These are phyloP conservation scores for Ceratocystis smalleyi DNA, from an alignment of 2,329 filamentous ascomycete species.

Conservation along the genomic window DNA sequence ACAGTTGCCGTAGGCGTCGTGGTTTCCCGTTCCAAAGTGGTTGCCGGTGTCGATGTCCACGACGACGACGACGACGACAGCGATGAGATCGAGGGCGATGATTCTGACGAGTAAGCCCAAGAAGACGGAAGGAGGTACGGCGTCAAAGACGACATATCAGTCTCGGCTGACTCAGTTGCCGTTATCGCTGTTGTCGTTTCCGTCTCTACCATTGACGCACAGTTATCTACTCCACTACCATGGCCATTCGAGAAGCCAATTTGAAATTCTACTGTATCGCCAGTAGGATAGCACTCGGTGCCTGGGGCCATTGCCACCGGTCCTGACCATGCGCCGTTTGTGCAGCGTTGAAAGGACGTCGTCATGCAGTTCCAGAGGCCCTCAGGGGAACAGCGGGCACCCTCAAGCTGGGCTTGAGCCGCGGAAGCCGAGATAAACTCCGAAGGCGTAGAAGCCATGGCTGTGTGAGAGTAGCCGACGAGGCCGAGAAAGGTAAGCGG, in stretches of 20 bases:
- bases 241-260: conserved; percentile 19
- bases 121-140: not conserved
- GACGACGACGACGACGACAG: not conserved
- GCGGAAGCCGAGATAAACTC: not conserved
- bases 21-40: not conserved
- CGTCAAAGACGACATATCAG: not conserved
- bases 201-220: not conserved
- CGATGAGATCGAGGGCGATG: not conserved
- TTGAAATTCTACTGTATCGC: conserved; percentile 28
- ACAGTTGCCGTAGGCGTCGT: not conserved
- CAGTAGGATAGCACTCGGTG: conserved; percentile 31
- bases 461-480: not conserved
- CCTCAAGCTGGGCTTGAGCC: conserved; percentile 23
- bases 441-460: not conserved
- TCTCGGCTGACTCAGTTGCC: not conserved
- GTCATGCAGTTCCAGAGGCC: conserved; percentile 42
- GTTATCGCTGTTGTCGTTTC: not conserved
- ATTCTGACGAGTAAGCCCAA: not conserved
- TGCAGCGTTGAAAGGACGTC: conserved; percentile 35
- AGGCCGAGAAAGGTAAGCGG: not conserved
- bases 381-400: conserved; percentile 30
- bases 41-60: not conserved
- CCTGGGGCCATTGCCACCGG: conserved; percentile 31
- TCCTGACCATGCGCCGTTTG: conserved; percentile 31
- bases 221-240: not conserved